Evolutionary conservation across 106 monocot species (phyloP), one percentile per base, ranked within the genome.

Genomic region (Xerophyta viscosa): DNA sequence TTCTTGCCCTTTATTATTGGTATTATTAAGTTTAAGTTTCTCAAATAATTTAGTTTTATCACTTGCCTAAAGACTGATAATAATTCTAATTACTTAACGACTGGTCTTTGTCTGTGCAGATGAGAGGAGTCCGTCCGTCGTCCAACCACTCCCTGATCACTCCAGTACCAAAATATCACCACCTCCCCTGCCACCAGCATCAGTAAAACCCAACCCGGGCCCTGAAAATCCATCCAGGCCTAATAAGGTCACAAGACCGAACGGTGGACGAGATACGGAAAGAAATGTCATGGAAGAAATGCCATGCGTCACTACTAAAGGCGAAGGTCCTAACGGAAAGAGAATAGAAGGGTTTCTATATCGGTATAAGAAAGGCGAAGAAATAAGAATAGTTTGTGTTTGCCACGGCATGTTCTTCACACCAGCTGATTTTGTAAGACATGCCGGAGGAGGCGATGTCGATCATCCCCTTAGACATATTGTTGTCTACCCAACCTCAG

Each of bases 281-380:
- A 61, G 57, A 29, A 67, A 18, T 36, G 52, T 70, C 48, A 68
- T 75, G 68, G 73, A 66, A 24, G 66, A 73, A 37, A 75, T 75
- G 75, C 75, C 75, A 39, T 75, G 57, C 29, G 75, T 75, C 36
- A 57, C 75, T 2, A 68, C 67, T 13, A 75, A 14, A 37, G 67
- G 62, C 8, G 57, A 67, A 22, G 74, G 74, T 17, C 74, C 67
- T 2, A 67, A 67, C 26, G 74, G 75, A 2, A 50, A 50, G 50
- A 75, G 63, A 27, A 58, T 75, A 24, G 75, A 75, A 54, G 75
- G 75, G 3, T 75, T 75, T 42, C 75, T 75, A 3, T 75, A 75
- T 58, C 61, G 50, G 33, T 75, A 75, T 13, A 63, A 46, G 47
- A 63, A 63, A 27, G 75, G 74, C 19, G 75, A 75, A 31, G 75